A percentile compares a stretch with the other conserved stretches of the same genome.
Conservation (phyloP, 768 basidiomycete species). For the Austroboletus eburneus region DNA sequence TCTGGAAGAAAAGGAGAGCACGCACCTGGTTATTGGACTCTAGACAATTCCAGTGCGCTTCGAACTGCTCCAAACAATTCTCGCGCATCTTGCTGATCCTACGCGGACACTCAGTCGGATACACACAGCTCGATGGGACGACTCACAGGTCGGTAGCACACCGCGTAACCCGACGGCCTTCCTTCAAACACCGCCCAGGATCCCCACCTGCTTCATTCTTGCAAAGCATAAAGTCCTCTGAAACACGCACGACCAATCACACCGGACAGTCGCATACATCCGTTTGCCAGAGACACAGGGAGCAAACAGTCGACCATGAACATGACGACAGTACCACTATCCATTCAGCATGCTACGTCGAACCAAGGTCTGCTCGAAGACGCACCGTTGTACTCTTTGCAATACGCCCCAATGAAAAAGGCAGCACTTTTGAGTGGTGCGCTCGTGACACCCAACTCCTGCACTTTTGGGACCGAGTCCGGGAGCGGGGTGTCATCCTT, state of each 20-base stretch:
- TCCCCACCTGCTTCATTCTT: conserved; percentile 81
- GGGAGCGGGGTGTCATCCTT: conserved; percentile 67
- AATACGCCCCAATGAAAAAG: conserved; percentile 94
- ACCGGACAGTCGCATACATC: too few relatives aligned
- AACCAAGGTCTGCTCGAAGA: conserved; percentile 1
- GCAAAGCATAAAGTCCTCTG: conserved; percentile 97
- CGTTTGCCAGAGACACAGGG: not conserved
- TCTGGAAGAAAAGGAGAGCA: conserved; percentile 6
- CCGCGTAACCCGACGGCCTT: conserved; percentile 91
- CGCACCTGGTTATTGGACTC: conserved; percentile 92
- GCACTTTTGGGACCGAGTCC: conserved; percentile 65
- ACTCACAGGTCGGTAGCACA: conserved; percentile 92
- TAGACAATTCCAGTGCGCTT: conserved; percentile 91
- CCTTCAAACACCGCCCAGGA: conserved; percentile 91
- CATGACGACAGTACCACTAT: too few relatives aligned
- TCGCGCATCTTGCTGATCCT: conserved; percentile 94
- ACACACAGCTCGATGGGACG: not conserved
- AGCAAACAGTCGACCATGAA: too few relatives aligned
- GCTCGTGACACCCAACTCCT: conserved; percentile 85
- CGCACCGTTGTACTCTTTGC: conserved; percentile 95
- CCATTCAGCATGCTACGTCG: conserved; percentile 9
- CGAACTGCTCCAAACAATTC: conserved; percentile 82
- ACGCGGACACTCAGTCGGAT: not conserved
- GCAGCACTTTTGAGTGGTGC: conserved; percentile 94
- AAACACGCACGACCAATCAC: conserved; percentile 2